Evolutionary conservation across 306 rosid genomes (phyloP), one percentile per base, ranked within the genome.

Genomic region (Gillenia trifoliata): DNA sequence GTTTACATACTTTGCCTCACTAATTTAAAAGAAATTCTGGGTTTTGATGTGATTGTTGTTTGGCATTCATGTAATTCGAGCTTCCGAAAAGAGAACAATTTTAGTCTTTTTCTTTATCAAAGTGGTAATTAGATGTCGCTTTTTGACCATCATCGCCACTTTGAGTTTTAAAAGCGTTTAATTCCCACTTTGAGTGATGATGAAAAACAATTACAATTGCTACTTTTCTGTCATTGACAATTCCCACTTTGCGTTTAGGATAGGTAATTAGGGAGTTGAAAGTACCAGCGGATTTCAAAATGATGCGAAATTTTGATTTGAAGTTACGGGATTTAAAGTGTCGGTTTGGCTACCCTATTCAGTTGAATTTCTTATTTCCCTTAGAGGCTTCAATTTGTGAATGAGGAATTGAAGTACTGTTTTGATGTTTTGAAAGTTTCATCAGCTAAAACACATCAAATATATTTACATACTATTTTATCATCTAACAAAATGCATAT

Each of bases 151-250:
- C 41, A 59, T 72, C 28, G 59, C 15, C 45, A 26, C 68, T 28
- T 40, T 8, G 10, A 33, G 68, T 64, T 20, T 64, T 33, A 33
- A 31, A 64, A 64, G 16, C 26, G 15, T 64, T 64, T 20, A 34
- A 59, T 60, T 28, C 30, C 8, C 59, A 19, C 56, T 28, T 17
- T 16, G 19, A 0, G 50, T 36, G 40, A 38, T 20, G 17, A 41
- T 29, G 43, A 41, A 60, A 72, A 57, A 52, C 75, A 40, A 36
- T 72, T 40, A 34, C 45, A 72, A 19, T 40, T 72, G 43, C 59
- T 26, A 40, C 76, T 41, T 40, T 71, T 72, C 16, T 41, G 62
- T 1, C 56, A 60, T 19, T 20, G 10, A 11, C 30, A 72, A 28
- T 26, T 41, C 2, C 4, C 50, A 22, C 59, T 60, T 38, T 59